phyloP scores from a whole-genome alignment of 805 yeast genomes.

The Saccharomycopsis fibuligera region DNA sequence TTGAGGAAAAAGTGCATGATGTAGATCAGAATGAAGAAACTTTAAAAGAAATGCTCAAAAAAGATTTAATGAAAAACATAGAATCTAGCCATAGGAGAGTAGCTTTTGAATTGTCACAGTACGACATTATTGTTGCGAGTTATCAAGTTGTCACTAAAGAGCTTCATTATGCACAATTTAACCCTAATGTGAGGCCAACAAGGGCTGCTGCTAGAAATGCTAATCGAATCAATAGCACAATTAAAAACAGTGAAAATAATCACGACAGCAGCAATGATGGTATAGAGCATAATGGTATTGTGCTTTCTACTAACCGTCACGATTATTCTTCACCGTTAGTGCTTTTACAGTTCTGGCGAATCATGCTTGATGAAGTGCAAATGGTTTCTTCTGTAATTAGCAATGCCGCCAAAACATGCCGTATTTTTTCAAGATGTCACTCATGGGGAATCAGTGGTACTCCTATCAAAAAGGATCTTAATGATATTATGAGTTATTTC shows the following conservation, averaged over 20 bases:
- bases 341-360: slow-evolving; percentile 80
- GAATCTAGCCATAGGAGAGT: slow-evolving; percentile 24
- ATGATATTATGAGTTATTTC: slow-evolving; percentile 66
- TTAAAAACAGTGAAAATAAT: too few species aligned
- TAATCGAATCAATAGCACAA: not conserved
- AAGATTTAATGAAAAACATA: not conserved
- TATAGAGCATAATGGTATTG: slow-evolving; percentile 20
- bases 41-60: slow-evolving; percentile 4
- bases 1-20: not conserved
- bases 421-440: slow-evolving; percentile 75
- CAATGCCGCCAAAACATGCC: slow-evolving; percentile 74
- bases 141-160: slow-evolving; percentile 68
- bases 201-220: slow-evolving; percentile 26
- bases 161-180: slow-evolving; percentile 70
- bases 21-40: slow-evolving; percentile 1
- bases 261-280: not conserved
- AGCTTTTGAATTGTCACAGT: slow-evolving; percentile 48
- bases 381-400: slow-evolving; percentile 74
- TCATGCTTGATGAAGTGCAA: slow-evolving; percentile 90
- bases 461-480: slow-evolving; percentile 61
- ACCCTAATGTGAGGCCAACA: slow-evolving; percentile 38
- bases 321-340: slow-evolving; percentile 80
- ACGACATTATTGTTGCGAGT: slow-evolving; percentile 77
- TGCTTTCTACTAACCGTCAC: slow-evolving; percentile 27
- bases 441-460: slow-evolving; percentile 99